A percentile compares a stretch with the other conserved stretches of the same genome.
Evolutionary conservation across 1,284 basidiomycete species (phyloP).

Genomic region (Ganoderma sp.): DNA sequence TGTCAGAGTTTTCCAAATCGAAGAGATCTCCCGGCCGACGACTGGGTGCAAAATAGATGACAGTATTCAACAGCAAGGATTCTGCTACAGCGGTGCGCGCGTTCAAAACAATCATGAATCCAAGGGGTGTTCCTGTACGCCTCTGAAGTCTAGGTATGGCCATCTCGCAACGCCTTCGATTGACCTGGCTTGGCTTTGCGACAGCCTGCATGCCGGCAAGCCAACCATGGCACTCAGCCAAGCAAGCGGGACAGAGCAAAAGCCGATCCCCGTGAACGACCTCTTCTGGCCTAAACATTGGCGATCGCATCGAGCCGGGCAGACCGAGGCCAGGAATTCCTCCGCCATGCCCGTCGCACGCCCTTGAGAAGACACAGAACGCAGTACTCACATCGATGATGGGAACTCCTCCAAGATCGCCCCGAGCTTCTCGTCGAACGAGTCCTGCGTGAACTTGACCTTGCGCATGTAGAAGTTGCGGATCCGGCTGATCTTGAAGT

Average conservation of each 20-base stretch:
- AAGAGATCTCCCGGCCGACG: background rate
- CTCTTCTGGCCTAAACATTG: background rate
- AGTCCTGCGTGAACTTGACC: constrained; percentile 98
- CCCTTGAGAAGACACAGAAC: too few species aligned
- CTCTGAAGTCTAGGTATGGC: too few species aligned
- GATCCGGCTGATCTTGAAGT: constrained; percentile 98
- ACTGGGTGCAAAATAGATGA: background rate
- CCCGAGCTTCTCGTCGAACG: constrained; percentile 96
- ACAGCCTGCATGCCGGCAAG: too few species aligned
- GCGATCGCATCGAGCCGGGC: background rate
- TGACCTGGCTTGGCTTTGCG: too few species aligned
- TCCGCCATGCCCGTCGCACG: background rate
- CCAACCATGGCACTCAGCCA: too few species aligned
- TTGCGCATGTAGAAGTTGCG: constrained; percentile 98
- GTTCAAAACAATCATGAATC: too few species aligned
- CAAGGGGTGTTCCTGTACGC: too few species aligned
- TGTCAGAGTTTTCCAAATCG: background rate
- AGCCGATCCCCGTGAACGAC: too few species aligned
- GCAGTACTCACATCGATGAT: constrained; percentile 82
- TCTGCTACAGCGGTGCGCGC: too few species aligned
- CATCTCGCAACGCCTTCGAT: too few species aligned
- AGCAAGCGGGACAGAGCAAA: too few species aligned
- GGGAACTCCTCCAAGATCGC: constrained; percentile 96
- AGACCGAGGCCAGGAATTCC: background rate
- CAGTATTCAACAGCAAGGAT: too few species aligned